Evolutionary conservation across 2,329 filamentous ascomycete genomes (phyloP), one percentile per base, ranked within the genome.

Genomic region (Fusarium papillatum): DNA sequence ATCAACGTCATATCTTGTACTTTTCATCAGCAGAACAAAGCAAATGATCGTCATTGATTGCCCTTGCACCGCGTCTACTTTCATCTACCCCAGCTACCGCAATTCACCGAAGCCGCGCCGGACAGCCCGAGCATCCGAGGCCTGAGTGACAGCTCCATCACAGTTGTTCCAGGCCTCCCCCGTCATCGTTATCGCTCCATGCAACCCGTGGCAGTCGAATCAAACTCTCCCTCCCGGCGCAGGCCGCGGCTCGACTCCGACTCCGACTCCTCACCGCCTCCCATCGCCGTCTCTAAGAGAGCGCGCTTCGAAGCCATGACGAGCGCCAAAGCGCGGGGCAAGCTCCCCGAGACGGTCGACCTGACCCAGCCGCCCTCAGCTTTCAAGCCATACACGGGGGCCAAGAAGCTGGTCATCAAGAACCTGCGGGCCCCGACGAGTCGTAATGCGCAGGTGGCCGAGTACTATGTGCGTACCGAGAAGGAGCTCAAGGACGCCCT

Each of bases 361-460:
- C 78, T 84, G 29, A 82, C 83, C 53, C 78, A 79, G 70, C 76
- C 72, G 29, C 80, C 83, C 24, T 82, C 84, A 39, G 84, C 86
- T 63, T 95, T 96, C 81, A 94, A 93, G 77, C 93, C 95, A 16
- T 92, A 95, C 79, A 88, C 89, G 14, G 95, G 95, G 38, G 93
- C 95, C 24, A 96, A 94, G 87, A 96, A 94, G 84, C 90, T 99
- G 57, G 91, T 96, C n/a, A 95, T 99, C 79, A 98, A 98, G 90
- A 98, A 98, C 82, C 89, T 98, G 75, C 92, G 93, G 70, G 89
- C 90, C 2, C 88, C 88, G 22, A 85, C 90, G n/a, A 88, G 89
- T 69, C 82, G 84, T 46, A 80, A 85, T 64, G 87, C 90, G 66
- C 91, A 95, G 78, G 90, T 94, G 24, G 92, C 94, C 73, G 89